These are phyloP conservation scores for Pholiota conissans DNA, from an alignment of 768 basidiomycete genomes.

Conservation along the genomic window DNA sequence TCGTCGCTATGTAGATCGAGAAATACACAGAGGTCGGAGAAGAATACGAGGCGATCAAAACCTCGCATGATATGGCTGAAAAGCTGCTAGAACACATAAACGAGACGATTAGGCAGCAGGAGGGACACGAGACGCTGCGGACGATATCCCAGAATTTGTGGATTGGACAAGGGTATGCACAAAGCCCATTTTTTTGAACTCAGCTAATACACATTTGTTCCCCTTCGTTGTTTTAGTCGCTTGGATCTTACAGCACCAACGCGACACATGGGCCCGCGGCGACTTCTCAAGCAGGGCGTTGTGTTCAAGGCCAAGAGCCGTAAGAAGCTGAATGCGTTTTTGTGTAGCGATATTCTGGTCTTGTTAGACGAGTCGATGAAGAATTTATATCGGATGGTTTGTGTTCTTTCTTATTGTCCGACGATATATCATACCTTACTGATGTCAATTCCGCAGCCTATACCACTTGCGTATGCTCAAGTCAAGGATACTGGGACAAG, in stretches of 20 bases:
- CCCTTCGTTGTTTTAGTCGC: constrained; percentile 43
- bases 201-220: neutral
- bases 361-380: constrained; percentile 72
- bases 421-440: neutral
- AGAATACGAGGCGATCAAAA: constrained; percentile 56
- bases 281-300: constrained; percentile 76
- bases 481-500: constrained; percentile 49
- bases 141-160: constrained; percentile 78
- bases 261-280: constrained; percentile 77
- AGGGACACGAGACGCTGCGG: constrained; percentile 74
- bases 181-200: neutral
- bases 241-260: constrained; percentile 93
- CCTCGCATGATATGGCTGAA: constrained; percentile 66
- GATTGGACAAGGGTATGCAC: constrained; percentile 79
- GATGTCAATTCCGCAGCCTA: constrained; percentile 48
- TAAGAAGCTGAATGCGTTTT: constrained; percentile 68
- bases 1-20: constrained; percentile 50
- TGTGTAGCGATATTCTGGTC: constrained; percentile 90
- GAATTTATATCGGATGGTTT: constrained; percentile 81
- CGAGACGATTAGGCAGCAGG: constrained; percentile 83
- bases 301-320: constrained; percentile 85
- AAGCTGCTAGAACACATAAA: constrained; percentile 79
- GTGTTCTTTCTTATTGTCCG: constrained; percentile 21
- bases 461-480: constrained; percentile 66
- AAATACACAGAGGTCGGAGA: constrained; percentile 72